These are phyloP conservation scores for Calonectria hongkongensis DNA, from an alignment of 2,329 filamentous ascomycete species.

Conservation along the genomic window DNA sequence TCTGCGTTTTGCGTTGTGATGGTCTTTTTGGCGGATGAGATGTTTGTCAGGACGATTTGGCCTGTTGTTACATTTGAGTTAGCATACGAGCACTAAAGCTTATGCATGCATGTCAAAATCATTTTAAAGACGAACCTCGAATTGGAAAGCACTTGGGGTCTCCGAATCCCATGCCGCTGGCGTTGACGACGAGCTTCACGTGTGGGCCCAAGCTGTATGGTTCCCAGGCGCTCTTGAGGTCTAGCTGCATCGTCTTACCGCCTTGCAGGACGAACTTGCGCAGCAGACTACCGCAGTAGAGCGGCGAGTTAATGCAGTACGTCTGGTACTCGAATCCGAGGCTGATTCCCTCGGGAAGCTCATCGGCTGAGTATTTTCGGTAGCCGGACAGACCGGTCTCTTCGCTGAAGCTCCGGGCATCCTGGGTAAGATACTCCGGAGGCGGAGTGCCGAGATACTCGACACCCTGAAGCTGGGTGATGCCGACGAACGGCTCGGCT, in stretches of 20 bases:
- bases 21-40: conserved; percentile 58
- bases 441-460: conserved; percentile 71
- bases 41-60: conserved; percentile 62
- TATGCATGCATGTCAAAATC: too few relatives aligned
- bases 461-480: conserved; percentile 69
- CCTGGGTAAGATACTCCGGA: conserved; percentile 60
- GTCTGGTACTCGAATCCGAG: conserved; percentile 72
- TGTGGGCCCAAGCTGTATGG: conserved; percentile 51
- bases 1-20: conserved; percentile 78
- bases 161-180: conserved; percentile 59
- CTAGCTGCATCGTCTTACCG: conserved; percentile 53
- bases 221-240: conserved; percentile 58
- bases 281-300: conserved; percentile 67
- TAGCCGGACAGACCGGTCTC: conserved; percentile 57
- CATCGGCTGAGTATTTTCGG: conserved; percentile 54
- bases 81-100: background rate
- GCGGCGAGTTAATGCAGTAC: conserved; percentile 73
- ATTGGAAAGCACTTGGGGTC: conserved; percentile 59
- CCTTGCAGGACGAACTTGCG: conserved; percentile 58
- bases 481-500: conserved; percentile 61
- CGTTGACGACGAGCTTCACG: conserved; percentile 57
- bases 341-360: conserved; percentile 65
- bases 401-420: conserved; percentile 49
- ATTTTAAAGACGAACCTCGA: conserved; percentile 50
- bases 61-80: conserved; percentile 51